Conservation (phyloP, 768 basidiomycete genomes). For the Naganishia friedmannii region DNA sequence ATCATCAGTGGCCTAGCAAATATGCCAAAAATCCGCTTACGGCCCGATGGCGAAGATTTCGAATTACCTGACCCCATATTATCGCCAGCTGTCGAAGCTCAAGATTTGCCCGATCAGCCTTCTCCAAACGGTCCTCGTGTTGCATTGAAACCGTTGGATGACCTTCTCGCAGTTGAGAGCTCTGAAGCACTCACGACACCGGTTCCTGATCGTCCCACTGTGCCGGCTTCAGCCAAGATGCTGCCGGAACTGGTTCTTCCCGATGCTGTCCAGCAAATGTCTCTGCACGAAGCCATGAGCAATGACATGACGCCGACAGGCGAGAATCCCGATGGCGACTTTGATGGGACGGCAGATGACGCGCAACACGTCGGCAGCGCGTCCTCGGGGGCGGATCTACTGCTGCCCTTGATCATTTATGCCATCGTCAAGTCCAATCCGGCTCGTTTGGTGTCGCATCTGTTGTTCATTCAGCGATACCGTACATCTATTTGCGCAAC, state of each 20-base stretch:
- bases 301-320: constrained; percentile 28
- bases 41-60: constrained; percentile 21
- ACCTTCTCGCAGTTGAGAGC: not conserved
- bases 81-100: constrained; percentile 1
- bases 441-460: constrained; percentile 69
- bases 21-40: constrained; percentile 24
- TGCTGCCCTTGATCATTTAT: constrained; percentile 89
- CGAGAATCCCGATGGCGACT: not conserved
- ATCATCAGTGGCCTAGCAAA: constrained; percentile 62
- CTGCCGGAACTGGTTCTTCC: constrained; percentile 37
- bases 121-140: not conserved
- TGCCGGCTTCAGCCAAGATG: not conserved
- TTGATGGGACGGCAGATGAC: constrained; percentile 3
- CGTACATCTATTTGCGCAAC: constrained; percentile 58
- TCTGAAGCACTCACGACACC: not conserved
- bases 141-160: not conserved
- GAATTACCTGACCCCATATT: not conserved
- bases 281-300: constrained; percentile 47
- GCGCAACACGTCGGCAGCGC: constrained; percentile 21
- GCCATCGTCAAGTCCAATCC: constrained; percentile 92
- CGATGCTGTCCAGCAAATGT: constrained; percentile 29
- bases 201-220: not conserved
- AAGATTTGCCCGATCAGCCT: not conserved
- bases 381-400: constrained; percentile 65
- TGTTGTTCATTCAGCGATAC: constrained; percentile 58